These are phyloP conservation scores for Mortierella sp. DNA, from an alignment of 371 early-diverging fungal genomes.

Conservation along the genomic window DNA sequence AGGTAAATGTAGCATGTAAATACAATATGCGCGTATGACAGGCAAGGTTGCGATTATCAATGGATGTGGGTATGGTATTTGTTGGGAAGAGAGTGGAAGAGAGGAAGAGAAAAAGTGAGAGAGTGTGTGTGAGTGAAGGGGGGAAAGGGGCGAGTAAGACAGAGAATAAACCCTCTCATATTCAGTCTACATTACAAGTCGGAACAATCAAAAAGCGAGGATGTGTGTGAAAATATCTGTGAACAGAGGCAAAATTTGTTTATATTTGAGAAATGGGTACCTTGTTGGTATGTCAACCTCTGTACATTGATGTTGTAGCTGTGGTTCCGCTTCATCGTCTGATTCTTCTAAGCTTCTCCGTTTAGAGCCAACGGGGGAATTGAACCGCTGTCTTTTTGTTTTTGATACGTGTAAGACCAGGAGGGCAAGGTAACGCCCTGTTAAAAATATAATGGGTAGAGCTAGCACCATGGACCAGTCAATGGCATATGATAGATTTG, in stretches of 20 bases:
- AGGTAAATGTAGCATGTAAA: background rate
- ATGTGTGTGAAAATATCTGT: too few species aligned
- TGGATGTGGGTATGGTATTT: too few species aligned
- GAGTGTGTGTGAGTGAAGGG: background rate
- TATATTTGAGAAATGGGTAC: conserved; percentile 10
- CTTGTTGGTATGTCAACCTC: conserved; percentile 36
- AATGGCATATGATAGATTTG: conserved; percentile 37
- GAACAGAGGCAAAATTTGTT: too few species aligned
- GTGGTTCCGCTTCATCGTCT: conserved; percentile 9
- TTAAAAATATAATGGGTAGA: conserved; percentile 30
- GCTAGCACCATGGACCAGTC: conserved; percentile 40
- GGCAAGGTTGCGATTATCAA: too few species aligned
- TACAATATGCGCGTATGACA: too few species aligned
- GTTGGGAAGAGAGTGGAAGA: too few species aligned
- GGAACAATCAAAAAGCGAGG: too few species aligned
- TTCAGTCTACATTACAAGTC: too few species aligned
- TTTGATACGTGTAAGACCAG: background rate
- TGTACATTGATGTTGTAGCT: conserved; percentile 3
- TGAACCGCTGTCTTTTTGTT: background rate
- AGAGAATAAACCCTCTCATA: background rate
- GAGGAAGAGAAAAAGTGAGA: background rate
- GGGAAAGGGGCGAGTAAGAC: too few species aligned
- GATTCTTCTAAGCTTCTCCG: background rate
- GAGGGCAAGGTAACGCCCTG: conserved; percentile 15
- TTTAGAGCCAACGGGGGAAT: background rate